phyloP scores from a whole-genome alignment of 495 filamentous ascomycete genomes.

The Usnea hakonensis region DNA sequence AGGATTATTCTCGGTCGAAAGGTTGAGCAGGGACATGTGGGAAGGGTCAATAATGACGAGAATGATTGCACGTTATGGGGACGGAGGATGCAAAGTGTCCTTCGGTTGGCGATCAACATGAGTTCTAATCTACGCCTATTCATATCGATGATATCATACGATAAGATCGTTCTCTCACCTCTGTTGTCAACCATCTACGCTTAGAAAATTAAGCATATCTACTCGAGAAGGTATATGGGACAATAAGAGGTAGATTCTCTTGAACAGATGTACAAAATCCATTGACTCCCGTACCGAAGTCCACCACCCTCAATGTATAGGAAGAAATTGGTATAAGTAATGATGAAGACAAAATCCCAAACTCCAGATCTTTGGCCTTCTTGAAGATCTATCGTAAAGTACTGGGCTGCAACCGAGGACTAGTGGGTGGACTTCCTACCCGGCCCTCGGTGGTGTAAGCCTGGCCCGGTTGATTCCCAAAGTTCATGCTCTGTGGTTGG shows the following conservation, averaged over 20 bases:
- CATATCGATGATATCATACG: neutral
- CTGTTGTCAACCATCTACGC: neutral
- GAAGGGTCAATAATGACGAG: neutral
- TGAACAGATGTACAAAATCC: constrained; percentile 5
- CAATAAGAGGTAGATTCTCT: neutral
- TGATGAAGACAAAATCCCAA: constrained; percentile 1
- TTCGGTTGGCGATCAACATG: neutral
- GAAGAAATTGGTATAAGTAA: constrained; percentile 24
- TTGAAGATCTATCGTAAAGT: constrained; percentile 16
- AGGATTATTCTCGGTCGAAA: neutral
- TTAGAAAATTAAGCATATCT: neutral
- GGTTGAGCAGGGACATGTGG: neutral
- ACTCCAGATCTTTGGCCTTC: neutral
- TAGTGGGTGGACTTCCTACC: constrained; percentile 34
- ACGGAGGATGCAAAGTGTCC: neutral
- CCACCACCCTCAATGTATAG: constrained; percentile 16
- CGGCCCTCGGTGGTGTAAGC: constrained; percentile 33
- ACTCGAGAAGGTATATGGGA: neutral
- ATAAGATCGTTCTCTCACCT: neutral
- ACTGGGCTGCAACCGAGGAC: constrained; percentile 28
- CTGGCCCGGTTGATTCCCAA: constrained; percentile 24
- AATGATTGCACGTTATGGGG: neutral
- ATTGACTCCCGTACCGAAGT: neutral
- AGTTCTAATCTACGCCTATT: neutral
- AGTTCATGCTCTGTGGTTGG: constrained; percentile 22